These are phyloP conservation scores for Paraleonurus japonicus DNA, from an alignment of 257 asterid species.

Conservation along the genomic window DNA sequence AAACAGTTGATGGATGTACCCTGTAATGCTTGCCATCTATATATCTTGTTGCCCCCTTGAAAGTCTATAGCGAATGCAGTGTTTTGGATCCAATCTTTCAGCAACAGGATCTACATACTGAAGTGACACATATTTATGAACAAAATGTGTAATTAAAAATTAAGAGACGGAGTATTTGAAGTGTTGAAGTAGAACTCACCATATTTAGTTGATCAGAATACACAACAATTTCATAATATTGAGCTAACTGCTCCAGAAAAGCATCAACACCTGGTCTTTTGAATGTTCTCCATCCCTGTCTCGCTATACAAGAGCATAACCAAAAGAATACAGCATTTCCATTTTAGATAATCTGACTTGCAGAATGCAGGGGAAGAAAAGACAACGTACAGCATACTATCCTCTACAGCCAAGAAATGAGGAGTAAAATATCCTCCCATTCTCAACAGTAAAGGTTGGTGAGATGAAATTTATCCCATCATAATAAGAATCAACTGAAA, in stretches of 20 bases:
- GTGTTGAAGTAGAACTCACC: conserved; percentile 39
- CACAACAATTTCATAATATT: conserved; percentile 71
- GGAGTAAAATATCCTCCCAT: not conserved
- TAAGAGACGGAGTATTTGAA: not conserved
- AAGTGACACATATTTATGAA: conserved; percentile 20
- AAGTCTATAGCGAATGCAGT: conserved; percentile 63
- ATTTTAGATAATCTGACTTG: not conserved
- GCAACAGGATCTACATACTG: conserved; percentile 86
- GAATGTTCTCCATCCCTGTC: conserved; percentile 92
- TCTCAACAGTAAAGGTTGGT: not conserved
- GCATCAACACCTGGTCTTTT: conserved; percentile 95
- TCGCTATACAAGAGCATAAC: conserved; percentile 49
- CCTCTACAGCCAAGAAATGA: not conserved
- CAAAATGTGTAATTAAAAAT: not conserved
- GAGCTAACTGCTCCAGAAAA: conserved; percentile 83
- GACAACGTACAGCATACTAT: not conserved
- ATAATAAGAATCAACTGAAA: not conserved
- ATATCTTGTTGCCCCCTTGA: conserved; percentile 79
- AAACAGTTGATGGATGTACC: conserved; percentile 43
- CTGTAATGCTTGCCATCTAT: conserved; percentile 76
- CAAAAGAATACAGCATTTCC: not conserved
- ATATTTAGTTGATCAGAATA: conserved; percentile 66
- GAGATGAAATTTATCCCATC: not conserved
- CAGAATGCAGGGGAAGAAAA: not conserved
- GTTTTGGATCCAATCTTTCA: conserved; percentile 73